Percentiles rank a stretch among this genome's conserved stretches.
Evolutionary conservation across 768 basidiomycete species (phyloP).

Genomic region (Trametes punicea): DNA sequence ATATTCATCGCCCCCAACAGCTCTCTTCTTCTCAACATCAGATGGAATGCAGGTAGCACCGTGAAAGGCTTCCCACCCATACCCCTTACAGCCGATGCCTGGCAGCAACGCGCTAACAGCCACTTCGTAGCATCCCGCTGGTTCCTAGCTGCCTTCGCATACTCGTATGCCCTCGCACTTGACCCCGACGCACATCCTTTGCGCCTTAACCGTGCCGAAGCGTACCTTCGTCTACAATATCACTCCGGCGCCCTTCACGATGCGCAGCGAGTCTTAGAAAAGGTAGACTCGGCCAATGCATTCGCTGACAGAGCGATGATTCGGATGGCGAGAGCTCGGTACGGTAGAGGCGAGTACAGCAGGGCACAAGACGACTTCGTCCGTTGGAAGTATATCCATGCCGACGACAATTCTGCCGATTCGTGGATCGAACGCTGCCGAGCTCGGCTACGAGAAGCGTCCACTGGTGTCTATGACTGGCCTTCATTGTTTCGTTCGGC

Average conservation of each 20-base stretch:
- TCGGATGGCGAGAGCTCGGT: constrained; percentile 26
- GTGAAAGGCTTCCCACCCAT: neutral
- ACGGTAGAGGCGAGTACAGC: constrained; percentile 23
- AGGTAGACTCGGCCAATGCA: neutral
- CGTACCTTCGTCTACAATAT: constrained; percentile 25
- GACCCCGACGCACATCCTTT: constrained; percentile 21
- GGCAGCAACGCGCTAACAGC: constrained; percentile 26
- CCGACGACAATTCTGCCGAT: constrained; percentile 6
- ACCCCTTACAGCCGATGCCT: constrained; percentile 15
- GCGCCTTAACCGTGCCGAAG: constrained; percentile 30
- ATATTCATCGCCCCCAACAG: constrained; percentile 18
- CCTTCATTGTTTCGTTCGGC: constrained; percentile 18
- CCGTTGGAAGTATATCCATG: neutral
- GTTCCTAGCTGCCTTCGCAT: constrained; percentile 29
- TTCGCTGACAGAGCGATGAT: constrained; percentile 25
- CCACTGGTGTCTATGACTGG: constrained; percentile 29
- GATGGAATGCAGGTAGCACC: constrained; percentile 3
- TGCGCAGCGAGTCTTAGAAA: constrained; percentile 18
- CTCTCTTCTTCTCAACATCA: constrained; percentile 7
- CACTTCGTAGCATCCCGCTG: constrained; percentile 22
- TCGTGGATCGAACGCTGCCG: constrained; percentile 21
- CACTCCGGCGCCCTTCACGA: constrained; percentile 27
- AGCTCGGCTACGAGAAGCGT: constrained; percentile 22
- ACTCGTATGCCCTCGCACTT: constrained; percentile 22
- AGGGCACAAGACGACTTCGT: constrained; percentile 16